Base-by-base conservation (phyloP, 768 basidiomycete genomes). In the Rhizopogon vesiculosus region DNA sequence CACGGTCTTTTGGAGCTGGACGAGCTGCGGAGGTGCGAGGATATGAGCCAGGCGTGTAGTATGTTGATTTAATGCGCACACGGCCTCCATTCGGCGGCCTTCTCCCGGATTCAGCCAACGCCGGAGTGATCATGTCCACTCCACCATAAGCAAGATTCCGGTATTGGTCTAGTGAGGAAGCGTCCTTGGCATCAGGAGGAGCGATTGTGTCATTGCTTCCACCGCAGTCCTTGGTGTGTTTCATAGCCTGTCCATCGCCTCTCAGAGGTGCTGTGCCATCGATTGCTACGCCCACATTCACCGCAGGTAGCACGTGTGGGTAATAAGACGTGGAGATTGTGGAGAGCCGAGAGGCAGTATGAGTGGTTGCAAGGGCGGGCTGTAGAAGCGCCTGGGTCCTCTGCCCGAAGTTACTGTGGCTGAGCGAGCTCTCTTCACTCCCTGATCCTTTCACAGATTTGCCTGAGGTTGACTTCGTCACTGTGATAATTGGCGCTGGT, bases 41-140 rank as follows among this genome's bases (percentile, higher is more conserved):
- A 68, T 82, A 79, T 40, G 75, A 67, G 6, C 81, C 76, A 4
- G 79, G 75, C 8, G 80, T 77, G 56, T 81, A 83, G 62, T 89
- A 86, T 6, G 85, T 78, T 8, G 86, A 87, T 66, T 87, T 86
- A 60, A 89, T 84, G 38, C 80, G 80, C 45, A 79, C 80, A 39
- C 87, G 82, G 40, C 87, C 83, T 54, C 79, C 81, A 46, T 62
- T 71, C 49, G 66, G 67, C 29, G 62, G 62, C 3, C 42, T 58
- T 41, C 56, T 54, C 48, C 64, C 62, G 1, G 42, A 64, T 67
- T 61, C 61, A 56, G 42, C 59, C 45, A 54, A 68, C 54, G 45
- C 54, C 25, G 83, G 81, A 8, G 83, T 82, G 3, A 66, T 61
- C 29, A 77, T 64, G 53, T 83, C 82, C 40, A 78, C 76, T 39